phyloP scores from a whole-genome alignment of 208 protist species.

The Leishmania turanica region DNA sequence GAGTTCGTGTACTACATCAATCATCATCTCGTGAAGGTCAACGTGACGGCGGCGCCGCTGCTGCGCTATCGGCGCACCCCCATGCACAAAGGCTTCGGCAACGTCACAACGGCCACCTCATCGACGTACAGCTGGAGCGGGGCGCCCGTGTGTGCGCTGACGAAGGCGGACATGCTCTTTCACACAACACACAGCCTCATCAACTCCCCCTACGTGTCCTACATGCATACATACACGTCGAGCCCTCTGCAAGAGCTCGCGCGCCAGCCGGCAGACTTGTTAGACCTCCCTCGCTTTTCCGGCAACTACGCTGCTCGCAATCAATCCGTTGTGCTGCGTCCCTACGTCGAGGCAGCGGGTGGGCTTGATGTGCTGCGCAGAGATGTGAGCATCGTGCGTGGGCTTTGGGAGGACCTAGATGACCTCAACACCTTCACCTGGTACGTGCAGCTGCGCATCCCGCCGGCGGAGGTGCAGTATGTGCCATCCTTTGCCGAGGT shows the following conservation, averaged over 20 bases:
- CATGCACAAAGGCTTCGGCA: conserved; percentile 3
- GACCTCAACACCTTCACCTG: conserved; percentile 70
- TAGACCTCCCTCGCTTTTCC: conserved; percentile 59
- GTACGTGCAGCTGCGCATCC: conserved; percentile 64
- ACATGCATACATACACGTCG: conserved; percentile 46
- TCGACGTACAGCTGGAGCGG: conserved; percentile 25
- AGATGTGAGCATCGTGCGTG: conserved; percentile 18
- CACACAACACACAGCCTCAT: conserved; percentile 54
- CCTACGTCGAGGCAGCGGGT: conserved; percentile 39
- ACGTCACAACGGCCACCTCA: background rate
- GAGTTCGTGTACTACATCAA: conserved; percentile 75
- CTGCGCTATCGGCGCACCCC: conserved; percentile 37
- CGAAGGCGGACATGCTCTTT: conserved; percentile 69
- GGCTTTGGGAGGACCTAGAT: conserved; percentile 66
- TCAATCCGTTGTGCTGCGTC: conserved; percentile 52
- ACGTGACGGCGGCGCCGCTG: conserved; percentile 74
- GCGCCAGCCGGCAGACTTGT: conserved; percentile 45
- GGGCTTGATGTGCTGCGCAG: conserved; percentile 50
- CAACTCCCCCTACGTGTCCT: conserved; percentile 53
- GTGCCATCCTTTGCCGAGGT: conserved; percentile 63
- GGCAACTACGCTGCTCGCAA: conserved; percentile 56
- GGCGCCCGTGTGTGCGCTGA: conserved; percentile 53
- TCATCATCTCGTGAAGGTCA: conserved; percentile 44
- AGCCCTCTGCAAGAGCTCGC: conserved; percentile 51
- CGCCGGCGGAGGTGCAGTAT: conserved; percentile 52